Evolutionary conservation across 2,329 filamentous ascomycete species (phyloP).

Genomic region (Diaporthe citri): DNA sequence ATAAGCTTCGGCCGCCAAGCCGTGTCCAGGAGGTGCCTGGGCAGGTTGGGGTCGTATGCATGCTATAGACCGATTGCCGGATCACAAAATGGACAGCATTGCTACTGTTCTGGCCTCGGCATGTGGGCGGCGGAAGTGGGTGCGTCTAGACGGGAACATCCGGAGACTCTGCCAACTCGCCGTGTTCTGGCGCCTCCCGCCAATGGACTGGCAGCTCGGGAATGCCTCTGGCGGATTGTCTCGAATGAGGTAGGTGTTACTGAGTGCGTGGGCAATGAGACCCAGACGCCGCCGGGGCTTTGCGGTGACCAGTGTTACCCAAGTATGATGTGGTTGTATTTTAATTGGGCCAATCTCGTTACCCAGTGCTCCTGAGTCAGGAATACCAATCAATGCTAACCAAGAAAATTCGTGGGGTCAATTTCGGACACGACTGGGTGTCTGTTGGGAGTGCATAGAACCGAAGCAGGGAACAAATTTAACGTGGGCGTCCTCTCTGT

Average conservation of each 20-base stretch:
- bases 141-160: neutral
- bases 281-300: neutral
- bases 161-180: neutral
- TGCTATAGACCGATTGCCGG: neutral
- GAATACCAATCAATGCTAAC: neutral
- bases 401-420: too few relatives aligned
- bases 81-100: neutral
- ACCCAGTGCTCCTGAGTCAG: neutral
- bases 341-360: neutral
- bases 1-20: slow-evolving; percentile 28
- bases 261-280: neutral
- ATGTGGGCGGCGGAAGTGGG: neutral
- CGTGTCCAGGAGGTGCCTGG: slow-evolving; percentile 12
- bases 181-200: neutral
- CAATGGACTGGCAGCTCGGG: neutral
- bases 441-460: too few relatives aligned
- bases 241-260: neutral
- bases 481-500: too few relatives aligned
- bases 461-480: too few relatives aligned
- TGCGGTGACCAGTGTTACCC: neutral
- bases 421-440: too few relatives aligned
- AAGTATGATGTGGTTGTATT: neutral
- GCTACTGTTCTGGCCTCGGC: neutral
- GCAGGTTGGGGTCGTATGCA: slow-evolving; percentile 3
- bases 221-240: neutral